Base-by-base conservation (phyloP, 2,329 filamentous ascomycete genomes). In the Fusarium annulatum region DNA sequence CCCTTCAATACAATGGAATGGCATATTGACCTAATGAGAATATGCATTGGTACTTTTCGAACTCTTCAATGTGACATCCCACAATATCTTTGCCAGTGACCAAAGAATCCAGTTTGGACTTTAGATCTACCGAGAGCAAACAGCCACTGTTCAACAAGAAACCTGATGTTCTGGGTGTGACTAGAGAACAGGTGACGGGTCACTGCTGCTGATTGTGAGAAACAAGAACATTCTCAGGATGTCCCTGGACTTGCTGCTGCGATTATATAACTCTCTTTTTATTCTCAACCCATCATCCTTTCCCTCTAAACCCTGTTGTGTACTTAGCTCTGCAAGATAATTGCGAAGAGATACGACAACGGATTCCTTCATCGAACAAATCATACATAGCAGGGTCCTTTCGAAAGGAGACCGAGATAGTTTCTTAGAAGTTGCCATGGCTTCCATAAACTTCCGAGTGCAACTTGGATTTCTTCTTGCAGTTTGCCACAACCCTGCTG, bases 381-480 rank as follows among this genome's bases (percentile, higher is more conserved):
- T 12, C 7, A 21, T n/a, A 19, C 26, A 30, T 34, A 7, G 34
- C 9, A n/a, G 41, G 23, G 30, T 9, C 16, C 21, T 43, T 34
- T 39, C 18, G 39, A 33, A 42, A 18, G 9, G 15, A 42, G 18
- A 33, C 11, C 11, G 38, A 53, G 19, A 15, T 38, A 34, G 15
- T 16, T 23, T 60, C 11, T 34, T 36, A 36, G 18, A 12, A 38
- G 46, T 6, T 16, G 38, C 9, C 9, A 69, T 69, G 64, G 15
- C 18, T 30, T 45, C 45, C 14, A 39, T 43, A n/a, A n/a, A 34
- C n/a, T 63, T 69, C 23, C 51, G 57, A 23, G 58, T 15, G 7
- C 23, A 46, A 26, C 64, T 64, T 34, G 64, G 64, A n/a, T 64
- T 69, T 28, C 57, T 69, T 23, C n/a, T 64, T 19, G 57, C 66